Evolutionary conservation across 306 rosid genomes (phyloP), one percentile per base, ranked within the genome.

Genomic region (Trifolium fragiferum): DNA sequence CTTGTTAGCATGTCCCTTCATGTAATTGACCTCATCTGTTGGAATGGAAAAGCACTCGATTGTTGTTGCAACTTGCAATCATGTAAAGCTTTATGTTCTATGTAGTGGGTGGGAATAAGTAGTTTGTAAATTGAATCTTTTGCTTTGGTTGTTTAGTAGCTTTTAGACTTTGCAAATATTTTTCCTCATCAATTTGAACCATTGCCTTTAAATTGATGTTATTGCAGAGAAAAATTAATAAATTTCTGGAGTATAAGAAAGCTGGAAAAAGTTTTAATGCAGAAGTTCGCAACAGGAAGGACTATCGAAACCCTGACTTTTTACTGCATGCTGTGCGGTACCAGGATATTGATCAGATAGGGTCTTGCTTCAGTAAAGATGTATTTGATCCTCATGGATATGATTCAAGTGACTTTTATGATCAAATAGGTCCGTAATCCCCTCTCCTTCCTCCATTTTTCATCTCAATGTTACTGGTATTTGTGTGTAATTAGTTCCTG

Each of bases 321-420:
- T 82, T 92, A 76, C 69, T 92, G 77, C 96, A 92, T 81, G 99
- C 99, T 44, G 97, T 92, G 90, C 90, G 92, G 70, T 95, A 92
- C 82, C 96, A 90, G 82, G 99, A 90, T 79, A 95, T 95, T 80
- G 98, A 92, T 82, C 90, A 95, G 78, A 87, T 86, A 74, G 98
- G 99, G 11, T 92, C 98, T 82, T 95, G 99, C 88, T 92, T 95
- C 93, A 84, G 90, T 78, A 92, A 89, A 88, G 98, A 92, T 75
- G 96, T 95, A 74, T 95, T 95, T 75, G 93, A 95, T 78, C 99
- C 98, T 64, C 99, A 95, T 71, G 98, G 98, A 84, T 95, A 86
- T 76, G 93, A 92, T 77, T 72, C 86, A 72, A 89, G 93, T 9
- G 96, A 92, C 90, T 95, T 83, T 87, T 95, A 76, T 80, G 88